These are phyloP conservation scores for Byssochlamys sp. DNA, from an alignment of 2,329 filamentous ascomycete species.

Conservation along the genomic window DNA sequence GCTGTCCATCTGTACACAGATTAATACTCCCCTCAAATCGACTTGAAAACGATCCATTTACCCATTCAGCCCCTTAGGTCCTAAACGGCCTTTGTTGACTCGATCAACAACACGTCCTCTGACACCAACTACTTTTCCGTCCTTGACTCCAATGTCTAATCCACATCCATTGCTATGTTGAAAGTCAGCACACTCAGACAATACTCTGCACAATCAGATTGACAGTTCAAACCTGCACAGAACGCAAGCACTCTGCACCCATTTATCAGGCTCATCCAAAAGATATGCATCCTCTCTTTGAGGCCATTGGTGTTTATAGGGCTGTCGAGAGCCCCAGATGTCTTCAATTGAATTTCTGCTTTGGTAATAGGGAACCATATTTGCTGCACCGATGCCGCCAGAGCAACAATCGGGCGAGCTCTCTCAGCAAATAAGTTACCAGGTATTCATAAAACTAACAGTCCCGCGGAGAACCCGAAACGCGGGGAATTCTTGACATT, in stretches of 20 bases:
- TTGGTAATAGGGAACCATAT: slow-evolving; percentile 2
- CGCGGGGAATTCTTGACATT: no score
- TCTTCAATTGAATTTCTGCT: slow-evolving; percentile 22
- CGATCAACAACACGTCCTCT: slow-evolving; percentile 23
- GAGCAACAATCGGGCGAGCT: no score
- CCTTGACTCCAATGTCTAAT: slow-evolving; percentile 27
- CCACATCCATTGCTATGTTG: slow-evolving; percentile 26
- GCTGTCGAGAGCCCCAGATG: slow-evolving; percentile 23
- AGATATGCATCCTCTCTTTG: slow-evolving; percentile 19
- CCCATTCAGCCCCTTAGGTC: slow-evolving; percentile 27
- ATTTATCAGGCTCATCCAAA: slow-evolving; percentile 27
- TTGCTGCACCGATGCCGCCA: no score
- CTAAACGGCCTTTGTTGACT: slow-evolving; percentile 28
- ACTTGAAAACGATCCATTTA: slow-evolving; percentile 6
- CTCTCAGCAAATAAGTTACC: no score
- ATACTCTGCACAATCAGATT: background rate
- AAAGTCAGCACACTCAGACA: background rate
- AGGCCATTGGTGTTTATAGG: slow-evolving; percentile 28
- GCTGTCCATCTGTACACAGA: slow-evolving; percentile 17
- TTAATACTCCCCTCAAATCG: background rate
- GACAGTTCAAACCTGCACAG: slow-evolving; percentile 24
- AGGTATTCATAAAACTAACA: no score
- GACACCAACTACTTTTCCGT: slow-evolving; percentile 29
- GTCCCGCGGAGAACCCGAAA: no score
- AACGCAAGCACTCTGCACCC: slow-evolving; percentile 32